Conservation (phyloP, 257 asterid species). For the Cinchona pubescens region DNA sequence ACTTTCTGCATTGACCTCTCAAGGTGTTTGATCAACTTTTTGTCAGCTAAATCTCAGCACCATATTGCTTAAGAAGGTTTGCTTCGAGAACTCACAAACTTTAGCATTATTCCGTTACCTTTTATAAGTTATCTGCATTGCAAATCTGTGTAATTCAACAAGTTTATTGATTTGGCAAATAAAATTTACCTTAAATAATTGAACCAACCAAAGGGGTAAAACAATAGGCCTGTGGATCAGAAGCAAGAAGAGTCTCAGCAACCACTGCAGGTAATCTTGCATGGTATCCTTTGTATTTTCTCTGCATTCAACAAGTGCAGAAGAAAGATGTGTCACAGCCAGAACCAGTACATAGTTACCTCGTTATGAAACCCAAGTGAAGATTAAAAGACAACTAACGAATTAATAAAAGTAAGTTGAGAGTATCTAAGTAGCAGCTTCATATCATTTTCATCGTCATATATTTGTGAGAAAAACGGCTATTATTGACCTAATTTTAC, state of each 20-base stretch:
- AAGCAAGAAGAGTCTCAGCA: slow-evolving; percentile 89
- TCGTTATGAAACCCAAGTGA: background rate
- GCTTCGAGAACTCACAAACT: background rate
- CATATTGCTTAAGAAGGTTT: background rate
- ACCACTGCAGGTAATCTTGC: slow-evolving; percentile 80
- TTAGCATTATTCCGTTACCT: background rate
- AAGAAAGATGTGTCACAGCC: slow-evolving; percentile 2
- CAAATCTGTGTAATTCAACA: too few species aligned
- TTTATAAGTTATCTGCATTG: background rate
- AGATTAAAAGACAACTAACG: background rate
- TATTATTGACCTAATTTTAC: background rate
- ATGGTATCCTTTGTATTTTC: slow-evolving; percentile 66
- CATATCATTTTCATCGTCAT: background rate
- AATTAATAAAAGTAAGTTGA: background rate
- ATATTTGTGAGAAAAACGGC: background rate
- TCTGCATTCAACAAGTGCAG: slow-evolving; percentile 46
- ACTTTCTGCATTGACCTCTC: background rate
- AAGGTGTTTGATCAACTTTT: background rate
- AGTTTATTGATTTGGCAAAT: background rate
- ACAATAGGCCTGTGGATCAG: slow-evolving; percentile 90
- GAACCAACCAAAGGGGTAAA: slow-evolving; percentile 91
- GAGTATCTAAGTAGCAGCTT: background rate
- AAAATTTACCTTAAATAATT: slow-evolving; percentile 66
- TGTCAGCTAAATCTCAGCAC: background rate
- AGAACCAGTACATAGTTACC: background rate